Evolutionary conservation across 2,329 filamentous ascomycete species (phyloP).

Genomic region (Chaetomium strumarium): DNA sequence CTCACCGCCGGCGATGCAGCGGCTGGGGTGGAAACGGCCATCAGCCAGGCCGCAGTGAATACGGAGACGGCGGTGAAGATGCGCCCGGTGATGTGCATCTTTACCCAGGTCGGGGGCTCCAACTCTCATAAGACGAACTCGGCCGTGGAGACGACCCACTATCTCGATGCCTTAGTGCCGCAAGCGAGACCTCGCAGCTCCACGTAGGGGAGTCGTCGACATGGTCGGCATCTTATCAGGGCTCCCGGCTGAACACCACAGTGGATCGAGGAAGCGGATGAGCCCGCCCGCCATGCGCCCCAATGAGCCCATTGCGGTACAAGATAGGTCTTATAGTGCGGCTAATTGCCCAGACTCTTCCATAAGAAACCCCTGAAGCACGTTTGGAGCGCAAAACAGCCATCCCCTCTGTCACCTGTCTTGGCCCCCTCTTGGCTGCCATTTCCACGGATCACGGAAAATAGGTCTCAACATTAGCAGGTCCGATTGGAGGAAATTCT

Average conservation of each 20-base stretch:
- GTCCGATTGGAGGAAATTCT: not conserved
- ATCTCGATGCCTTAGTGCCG: no score
- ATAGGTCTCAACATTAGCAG: not conserved
- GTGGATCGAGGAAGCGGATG: not conserved
- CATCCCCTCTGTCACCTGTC: not conserved
- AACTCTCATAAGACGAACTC: no score
- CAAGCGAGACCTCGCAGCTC: slow-evolving; percentile 5
- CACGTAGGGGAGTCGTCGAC: not conserved
- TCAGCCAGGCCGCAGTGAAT: not conserved
- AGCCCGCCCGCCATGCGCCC: slow-evolving; percentile 2
- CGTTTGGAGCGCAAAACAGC: not conserved
- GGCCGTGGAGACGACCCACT: no score
- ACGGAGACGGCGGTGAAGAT: not conserved
- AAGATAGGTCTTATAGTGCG: not conserved
- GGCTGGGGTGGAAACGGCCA: not conserved
- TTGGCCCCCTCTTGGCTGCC: not conserved
- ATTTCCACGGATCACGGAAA: not conserved
- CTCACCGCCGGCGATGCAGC: slow-evolving; percentile 21
- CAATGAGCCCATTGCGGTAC: not conserved
- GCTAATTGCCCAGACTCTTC: not conserved
- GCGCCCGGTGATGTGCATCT: slow-evolving; percentile 1
- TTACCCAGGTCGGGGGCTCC: no score
- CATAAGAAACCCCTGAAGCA: not conserved
- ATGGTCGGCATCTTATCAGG: not conserved
- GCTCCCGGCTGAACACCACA: slow-evolving; percentile 5